phyloP scores from a whole-genome alignment of 2,329 filamentous ascomycete species.

The Gyromitra esculenta region DNA sequence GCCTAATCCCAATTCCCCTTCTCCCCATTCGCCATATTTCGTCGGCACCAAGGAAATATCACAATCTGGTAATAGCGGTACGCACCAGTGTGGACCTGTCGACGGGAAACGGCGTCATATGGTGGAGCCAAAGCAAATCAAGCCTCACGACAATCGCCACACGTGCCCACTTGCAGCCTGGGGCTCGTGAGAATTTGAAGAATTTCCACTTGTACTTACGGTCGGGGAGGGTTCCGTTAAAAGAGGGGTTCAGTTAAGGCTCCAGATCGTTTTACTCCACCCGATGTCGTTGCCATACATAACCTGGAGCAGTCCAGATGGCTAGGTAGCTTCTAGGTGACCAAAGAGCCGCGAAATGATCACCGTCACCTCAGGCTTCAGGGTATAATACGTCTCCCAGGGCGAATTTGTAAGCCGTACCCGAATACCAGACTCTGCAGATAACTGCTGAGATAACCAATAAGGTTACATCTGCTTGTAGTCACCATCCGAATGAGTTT shows the following conservation, averaged over 20 bases:
- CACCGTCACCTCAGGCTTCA: conserved; percentile 18
- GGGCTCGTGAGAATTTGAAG: conserved; percentile 1
- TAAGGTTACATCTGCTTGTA: neutral
- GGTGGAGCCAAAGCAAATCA: neutral
- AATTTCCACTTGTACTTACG: neutral
- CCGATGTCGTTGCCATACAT: conserved; percentile 5
- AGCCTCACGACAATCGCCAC: conserved; percentile 1
- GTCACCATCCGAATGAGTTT: conserved; percentile 5
- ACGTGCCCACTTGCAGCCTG: conserved; percentile 13
- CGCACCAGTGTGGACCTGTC: conserved; percentile 8
- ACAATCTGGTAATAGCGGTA: neutral
- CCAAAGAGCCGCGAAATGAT: conserved; percentile 28
- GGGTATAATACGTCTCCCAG: neutral
- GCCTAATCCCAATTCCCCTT: neutral
- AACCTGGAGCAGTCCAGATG: conserved; percentile 10
- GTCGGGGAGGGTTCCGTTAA: conserved; percentile 16
- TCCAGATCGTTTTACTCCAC: conserved; percentile 11
- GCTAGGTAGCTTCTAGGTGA: neutral
- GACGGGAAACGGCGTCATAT: conserved; percentile 5
- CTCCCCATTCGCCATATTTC: neutral
- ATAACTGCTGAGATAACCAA: neutral
- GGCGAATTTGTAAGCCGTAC: neutral
- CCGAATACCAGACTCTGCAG: neutral
- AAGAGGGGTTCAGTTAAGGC: conserved; percentile 24
- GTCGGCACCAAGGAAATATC: neutral